These are phyloP conservation scores for Cladosporium velox DNA, from an alignment of 2,329 filamentous ascomycete species.

Conservation along the genomic window DNA sequence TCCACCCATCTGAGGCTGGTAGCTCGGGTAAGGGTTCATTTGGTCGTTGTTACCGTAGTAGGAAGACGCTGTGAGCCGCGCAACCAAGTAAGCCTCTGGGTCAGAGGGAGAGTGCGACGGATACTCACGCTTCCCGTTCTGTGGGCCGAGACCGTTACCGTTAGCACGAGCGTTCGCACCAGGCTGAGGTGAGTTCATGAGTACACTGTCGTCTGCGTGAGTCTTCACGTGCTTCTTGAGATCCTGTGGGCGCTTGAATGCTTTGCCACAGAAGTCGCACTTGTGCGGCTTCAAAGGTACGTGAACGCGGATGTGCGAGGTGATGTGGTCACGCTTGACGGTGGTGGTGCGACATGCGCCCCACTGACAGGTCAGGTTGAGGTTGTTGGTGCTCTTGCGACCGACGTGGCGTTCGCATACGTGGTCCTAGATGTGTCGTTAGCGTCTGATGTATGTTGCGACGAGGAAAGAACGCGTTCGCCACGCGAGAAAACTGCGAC, in stretches of 20 bases:
- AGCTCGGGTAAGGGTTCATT: slow-evolving; percentile 37
- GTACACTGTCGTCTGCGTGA: slow-evolving; percentile 90
- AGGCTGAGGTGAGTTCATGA: slow-evolving; percentile 64
- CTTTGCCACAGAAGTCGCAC: slow-evolving; percentile 97
- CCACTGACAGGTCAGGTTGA: slow-evolving; percentile 97
- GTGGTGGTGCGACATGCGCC: slow-evolving; percentile 93
- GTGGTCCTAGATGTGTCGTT: slow-evolving; percentile 68
- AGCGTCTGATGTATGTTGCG: background rate
- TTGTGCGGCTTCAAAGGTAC: slow-evolving; percentile 99
- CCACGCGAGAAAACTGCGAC: background rate
- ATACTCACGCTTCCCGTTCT: slow-evolving; percentile 43
- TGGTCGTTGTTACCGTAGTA: slow-evolving; percentile 37
- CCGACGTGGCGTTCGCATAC: slow-evolving; percentile 98
- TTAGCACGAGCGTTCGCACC: slow-evolving; percentile 30
- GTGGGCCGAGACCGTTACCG: slow-evolving; percentile 38
- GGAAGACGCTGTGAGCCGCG: slow-evolving; percentile 31
- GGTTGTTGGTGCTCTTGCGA: slow-evolving; percentile 97
- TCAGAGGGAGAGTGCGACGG: slow-evolving; percentile 31
- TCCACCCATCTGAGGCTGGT: slow-evolving; percentile 34
- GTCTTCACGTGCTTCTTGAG: slow-evolving; percentile 99
- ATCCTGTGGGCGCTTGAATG: slow-evolving; percentile 98
- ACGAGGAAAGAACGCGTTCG: background rate
- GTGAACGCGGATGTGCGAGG: slow-evolving; percentile 96
- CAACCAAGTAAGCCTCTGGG: slow-evolving; percentile 24
- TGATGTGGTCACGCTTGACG: slow-evolving; percentile 98